phyloP scores from a whole-genome alignment of 257 asterid genomes.

The Galeopsis tetrahit region DNA sequence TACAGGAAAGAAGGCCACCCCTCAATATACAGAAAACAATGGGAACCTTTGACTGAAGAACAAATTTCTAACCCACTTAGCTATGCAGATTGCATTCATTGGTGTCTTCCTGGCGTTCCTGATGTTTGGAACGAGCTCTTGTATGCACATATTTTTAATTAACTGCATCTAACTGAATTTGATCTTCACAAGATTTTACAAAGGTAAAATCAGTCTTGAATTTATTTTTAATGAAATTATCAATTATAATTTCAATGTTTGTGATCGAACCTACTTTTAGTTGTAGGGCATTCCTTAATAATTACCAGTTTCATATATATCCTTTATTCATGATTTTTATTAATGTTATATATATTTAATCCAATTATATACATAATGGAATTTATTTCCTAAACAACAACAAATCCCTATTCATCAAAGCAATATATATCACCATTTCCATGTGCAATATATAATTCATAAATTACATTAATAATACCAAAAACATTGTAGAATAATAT shows the following conservation, averaged over 20 bases:
- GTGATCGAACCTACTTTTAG: too few species aligned
- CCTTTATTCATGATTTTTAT: too few species aligned
- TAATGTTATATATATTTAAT: too few species aligned
- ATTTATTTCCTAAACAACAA: not conserved
- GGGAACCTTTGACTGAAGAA: constrained; percentile 62
- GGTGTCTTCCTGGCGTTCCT: constrained; percentile 97
- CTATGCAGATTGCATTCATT: constrained; percentile 86
- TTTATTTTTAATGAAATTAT: not conserved
- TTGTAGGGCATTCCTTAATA: too few species aligned
- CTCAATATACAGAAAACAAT: constrained; percentile 73
- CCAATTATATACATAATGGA: not conserved
- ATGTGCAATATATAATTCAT: not conserved
- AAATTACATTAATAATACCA: not conserved
- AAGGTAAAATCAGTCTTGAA: constrained; percentile 29
- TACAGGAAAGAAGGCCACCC: constrained; percentile 92
- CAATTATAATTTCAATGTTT: not conserved
- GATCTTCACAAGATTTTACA: constrained; percentile 21
- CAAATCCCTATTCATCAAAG: not conserved
- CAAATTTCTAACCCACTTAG: constrained; percentile 59
- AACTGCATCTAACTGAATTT: not conserved
- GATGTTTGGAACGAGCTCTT: constrained; percentile 90
- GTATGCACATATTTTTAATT: constrained; percentile 51
- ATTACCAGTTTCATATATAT: too few species aligned
- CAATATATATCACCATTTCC: not conserved
- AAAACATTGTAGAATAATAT: not conserved